Base-by-base conservation (phyloP, 306 rosid genomes). In the Pterocarpus macrocarpus region DNA sequence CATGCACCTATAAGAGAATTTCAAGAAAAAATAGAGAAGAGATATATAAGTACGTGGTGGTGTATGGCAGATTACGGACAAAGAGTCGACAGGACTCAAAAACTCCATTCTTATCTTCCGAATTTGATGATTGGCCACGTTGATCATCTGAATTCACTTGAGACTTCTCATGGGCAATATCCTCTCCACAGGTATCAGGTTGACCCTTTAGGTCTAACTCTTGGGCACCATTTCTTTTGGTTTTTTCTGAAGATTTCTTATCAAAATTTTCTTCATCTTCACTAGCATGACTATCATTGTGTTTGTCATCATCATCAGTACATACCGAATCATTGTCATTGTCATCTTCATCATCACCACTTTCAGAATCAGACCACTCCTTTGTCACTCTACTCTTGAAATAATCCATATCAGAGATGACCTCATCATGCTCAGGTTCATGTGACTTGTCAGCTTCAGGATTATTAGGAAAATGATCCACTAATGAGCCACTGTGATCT, bases 361-460 rank as follows among this genome's bases (percentile, higher is more conserved):
- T 86, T 74, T 90, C 93, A 58, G 96, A 95, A 69, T 88, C 99
- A 52, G 98, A 95, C 99, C 99, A 95, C 53, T 87, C 83, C 7
- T 70, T 88, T 45, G 78, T 89, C 71, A 89, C 94, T 82, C 86
- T 91, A 76, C 97, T 95, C 94, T 91, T 91, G 81, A 93, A 89
- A 86, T 93, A 93, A 70, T 93, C 98, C 88, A 83, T 88, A 86
- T 93, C 98, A 13, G 97, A 90, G 69, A 90, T 34, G 36, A 79
- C 82, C 44, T 68, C 87, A 76, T 83, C 87, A 43, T 66, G 78
- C 1, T 88, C 90, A 73, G 73, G 70, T 50, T 83, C 85, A 69
- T 6, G 58, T 11, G 82, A 22, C 69, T 84, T 77, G 30, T 83
- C 49, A 11, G 81, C 53, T 65, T 65, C 85, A 66, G 63, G 78